Evolutionary conservation across 73 alveolate species (phyloP), one percentile per base, ranked within the genome.

Genomic region (Paramecium pentaurelia): DNA sequence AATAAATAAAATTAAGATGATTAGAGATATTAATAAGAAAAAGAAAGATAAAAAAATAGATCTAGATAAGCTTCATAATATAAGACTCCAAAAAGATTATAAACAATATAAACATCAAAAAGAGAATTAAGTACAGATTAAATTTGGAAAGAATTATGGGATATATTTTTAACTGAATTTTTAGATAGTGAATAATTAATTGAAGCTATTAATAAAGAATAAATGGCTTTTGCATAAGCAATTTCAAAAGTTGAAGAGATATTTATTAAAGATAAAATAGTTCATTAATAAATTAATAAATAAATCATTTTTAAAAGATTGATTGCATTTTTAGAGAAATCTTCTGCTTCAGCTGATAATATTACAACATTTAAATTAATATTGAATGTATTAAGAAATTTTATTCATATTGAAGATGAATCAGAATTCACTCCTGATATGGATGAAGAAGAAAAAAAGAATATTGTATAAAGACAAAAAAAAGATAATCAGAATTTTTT

Each of bases 61-160:
- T 37, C 60, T 11, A 73, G 87, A 36, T 18, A 73, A 4, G 18
- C 87, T 9, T 37, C 87, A 3, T 38, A 37, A 37, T 22, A 38
- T 34, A 73, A 73, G 22, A 37, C 47, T 10, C 87, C 87, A 30
- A 73, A 73, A 40, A 73, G 60, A 40, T 36, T 4, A 12, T 5
- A 73, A 73, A 73, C 87, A 4, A 73, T 73, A 18, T 73, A 73
- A 73, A 73, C 87, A 16, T 73, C 87, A 34, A 73, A 40, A 38
- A 73, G 87, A 73, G 87, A 73, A 73, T 16, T 73, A 73, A 73
- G 87, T 18, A 73, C 87, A 2, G 91, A 80, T 80, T 27, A 80
- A 80, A 45, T 45, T 27, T 89, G 94, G 94, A 71, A 89, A 16
- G 88, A 42, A 73, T 83, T 89, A 47, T 89, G 94, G 94, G 54